A percentile compares a stretch with the other conserved stretches of the same genome.
Evolutionary conservation across 768 basidiomycete genomes (phyloP).

Genomic region (Suillus cothurnatus): DNA sequence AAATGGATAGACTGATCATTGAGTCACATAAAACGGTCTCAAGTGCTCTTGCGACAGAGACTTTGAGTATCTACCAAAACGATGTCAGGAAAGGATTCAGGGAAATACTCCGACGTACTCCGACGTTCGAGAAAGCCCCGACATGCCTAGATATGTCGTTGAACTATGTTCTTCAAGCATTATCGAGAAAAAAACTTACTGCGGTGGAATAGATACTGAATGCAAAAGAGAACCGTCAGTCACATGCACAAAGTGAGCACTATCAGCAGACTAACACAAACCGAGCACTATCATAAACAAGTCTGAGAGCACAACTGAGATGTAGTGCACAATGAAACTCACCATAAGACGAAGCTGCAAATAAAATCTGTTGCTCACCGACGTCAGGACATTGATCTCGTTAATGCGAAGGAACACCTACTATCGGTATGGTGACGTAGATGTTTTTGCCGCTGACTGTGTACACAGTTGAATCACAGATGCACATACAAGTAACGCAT

Average conservation of each 20-base stretch:
- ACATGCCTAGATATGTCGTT: background rate
- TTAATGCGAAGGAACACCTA: background rate
- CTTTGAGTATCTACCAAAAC: background rate
- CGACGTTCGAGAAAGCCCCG: background rate
- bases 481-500: background rate
- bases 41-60: background rate
- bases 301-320: background rate
- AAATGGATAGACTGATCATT: background rate
- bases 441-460: constrained; percentile 5
- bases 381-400: background rate
- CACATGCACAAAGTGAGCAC: background rate
- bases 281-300: constrained; percentile 3
- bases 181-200: background rate
- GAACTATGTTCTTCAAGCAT: background rate
- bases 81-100: background rate
- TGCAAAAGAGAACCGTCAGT: background rate
- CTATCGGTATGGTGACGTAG: constrained; percentile 4
- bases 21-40: background rate
- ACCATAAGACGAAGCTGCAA: constrained; percentile 1
- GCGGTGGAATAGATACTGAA: background rate
- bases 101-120: background rate
- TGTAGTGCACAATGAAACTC: background rate
- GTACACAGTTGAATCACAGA: background rate
- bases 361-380: background rate
- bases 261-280: background rate